Evolutionary conservation across 2,329 filamentous ascomycete genomes (phyloP).

Genomic region (Neonectria magnoliae): DNA sequence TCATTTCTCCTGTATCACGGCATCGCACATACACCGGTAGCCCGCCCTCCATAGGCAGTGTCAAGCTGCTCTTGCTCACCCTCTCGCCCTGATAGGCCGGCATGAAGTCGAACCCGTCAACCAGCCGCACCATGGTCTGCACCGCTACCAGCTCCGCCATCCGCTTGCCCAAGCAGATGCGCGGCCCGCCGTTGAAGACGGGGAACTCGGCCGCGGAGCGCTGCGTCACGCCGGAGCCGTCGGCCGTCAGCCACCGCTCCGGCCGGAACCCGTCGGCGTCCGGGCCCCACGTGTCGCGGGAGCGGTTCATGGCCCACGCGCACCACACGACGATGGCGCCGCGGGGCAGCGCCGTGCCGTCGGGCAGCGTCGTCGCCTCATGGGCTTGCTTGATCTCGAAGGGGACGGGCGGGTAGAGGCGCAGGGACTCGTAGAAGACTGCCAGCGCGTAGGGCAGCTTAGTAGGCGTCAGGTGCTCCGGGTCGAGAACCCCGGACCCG

Average conservation of each 20-base stretch:
- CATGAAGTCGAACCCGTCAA: constrained; percentile 61
- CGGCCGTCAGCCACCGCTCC: constrained; percentile 63
- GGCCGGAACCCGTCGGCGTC: constrained; percentile 67
- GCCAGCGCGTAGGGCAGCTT: constrained; percentile 67
- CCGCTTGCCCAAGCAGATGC: constrained; percentile 69
- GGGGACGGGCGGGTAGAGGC: constrained; percentile 71
- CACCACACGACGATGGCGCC: constrained; percentile 69
- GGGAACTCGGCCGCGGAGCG: constrained; percentile 66
- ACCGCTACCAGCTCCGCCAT: constrained; percentile 71
- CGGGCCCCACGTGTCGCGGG: constrained; percentile 63
- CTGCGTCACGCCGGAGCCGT: constrained; percentile 50
- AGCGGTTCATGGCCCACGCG: constrained; percentile 71
- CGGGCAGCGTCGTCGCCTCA: constrained; percentile 63
- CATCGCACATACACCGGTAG: constrained; percentile 53
- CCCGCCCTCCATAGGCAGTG: constrained; percentile 71
- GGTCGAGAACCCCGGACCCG: background rate
- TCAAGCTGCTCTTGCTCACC: constrained; percentile 68
- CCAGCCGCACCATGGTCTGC: constrained; percentile 63
- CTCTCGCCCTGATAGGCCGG: constrained; percentile 57
- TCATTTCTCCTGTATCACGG: background rate
- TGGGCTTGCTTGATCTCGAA: constrained; percentile 72
- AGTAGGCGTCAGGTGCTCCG: constrained; percentile 52
- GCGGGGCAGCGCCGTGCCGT: constrained; percentile 67
- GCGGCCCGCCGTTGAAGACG: constrained; percentile 72
- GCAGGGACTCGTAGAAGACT: constrained; percentile 69